Percentiles rank a stretch among this genome's conserved stretches.
These are phyloP conservation scores for Xylaria sp. DNA, from an alignment of 2,329 filamentous ascomycete genomes.

Conservation along the genomic window DNA sequence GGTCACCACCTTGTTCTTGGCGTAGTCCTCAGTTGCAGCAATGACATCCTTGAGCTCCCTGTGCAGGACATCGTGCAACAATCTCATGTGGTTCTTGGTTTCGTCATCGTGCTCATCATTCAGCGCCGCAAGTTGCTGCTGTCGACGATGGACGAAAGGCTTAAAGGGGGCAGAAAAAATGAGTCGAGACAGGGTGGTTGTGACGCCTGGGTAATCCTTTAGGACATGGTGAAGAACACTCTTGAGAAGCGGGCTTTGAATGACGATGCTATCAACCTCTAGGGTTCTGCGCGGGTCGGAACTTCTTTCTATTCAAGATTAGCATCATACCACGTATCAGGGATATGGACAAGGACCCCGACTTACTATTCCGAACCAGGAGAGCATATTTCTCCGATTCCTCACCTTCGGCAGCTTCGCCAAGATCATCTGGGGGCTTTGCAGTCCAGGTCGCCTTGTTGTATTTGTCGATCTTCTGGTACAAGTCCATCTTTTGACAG, in stretches of 20 bases:
- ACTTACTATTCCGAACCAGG: slow-evolving; percentile 53
- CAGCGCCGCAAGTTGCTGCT: slow-evolving; percentile 38
- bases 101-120: slow-evolving; percentile 42
- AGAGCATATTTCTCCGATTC: slow-evolving; percentile 58
- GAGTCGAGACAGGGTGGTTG: slow-evolving; percentile 53
- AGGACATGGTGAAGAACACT: slow-evolving; percentile 52
- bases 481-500: slow-evolving; percentile 18
- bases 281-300: slow-evolving; percentile 57
- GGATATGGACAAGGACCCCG: neutral
- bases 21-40: slow-evolving; percentile 43
- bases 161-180: slow-evolving; percentile 57
- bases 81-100: slow-evolving; percentile 43
- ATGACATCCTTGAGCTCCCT: slow-evolving; percentile 47
- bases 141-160: slow-evolving; percentile 62
- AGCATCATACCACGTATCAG: neutral
- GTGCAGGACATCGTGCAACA: slow-evolving; percentile 45
- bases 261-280: slow-evolving; percentile 42
- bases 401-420: slow-evolving; percentile 55
- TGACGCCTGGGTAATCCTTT: slow-evolving; percentile 55
- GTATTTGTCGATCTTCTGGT: slow-evolving; percentile 40
- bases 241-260: slow-evolving; percentile 59
- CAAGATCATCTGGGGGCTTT: slow-evolving; percentile 49
- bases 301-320: slow-evolving; percentile 30
- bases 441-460: slow-evolving; percentile 50
- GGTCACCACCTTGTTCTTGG: slow-evolving; percentile 11